Base-by-base conservation (phyloP, 495 filamentous ascomycete species). In the Gamarada debralockiae region DNA sequence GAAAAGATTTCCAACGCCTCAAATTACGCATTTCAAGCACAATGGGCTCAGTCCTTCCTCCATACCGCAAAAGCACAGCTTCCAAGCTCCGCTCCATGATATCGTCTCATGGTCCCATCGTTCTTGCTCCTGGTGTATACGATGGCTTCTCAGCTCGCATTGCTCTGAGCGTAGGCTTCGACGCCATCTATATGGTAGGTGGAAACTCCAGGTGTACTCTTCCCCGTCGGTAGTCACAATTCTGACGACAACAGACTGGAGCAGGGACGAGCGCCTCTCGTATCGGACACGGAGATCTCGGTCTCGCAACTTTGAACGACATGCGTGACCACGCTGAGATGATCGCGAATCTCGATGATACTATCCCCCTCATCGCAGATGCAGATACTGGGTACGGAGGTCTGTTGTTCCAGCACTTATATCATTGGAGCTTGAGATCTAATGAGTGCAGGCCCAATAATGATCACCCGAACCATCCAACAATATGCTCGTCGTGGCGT, bases 111-210 rank as follows among this genome's bases (percentile, higher is more conserved):
- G 24, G 21, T 3, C 9, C 9, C 4, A 48, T 76, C 24, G 74
- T 83, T 14, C 73, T 83, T 2, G 80, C 77, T 47, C 84, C 84
- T 3, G 84, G 84, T 12, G 81, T 88, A 0, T 86, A 86, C 52
- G 84, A 88, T 70, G 84, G 84, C 6, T 71, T 85, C 14, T 82
- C 79, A 7, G 81, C 84, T n/a, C 72, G 84, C 12, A 75, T 85
- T 49, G 82, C 82, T 1, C 72, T 86, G 43, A 63, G 73, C 14
- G 50, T 80, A 13, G 83, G 81, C 4, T 84, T 82, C 58, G 76
- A 86, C 43, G 74, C 69, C 15, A 59, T 88, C 43, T 86, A 88
- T 60, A 86, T 88, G 83, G 82, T 84, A 67, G 15, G 39, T 3
- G 23, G 5, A 8, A 37, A 18, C 3, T 29, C 29, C 18, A 40